Evolutionary conservation across 148 eudicot species (phyloP).

Genomic region (Nepenthes gracilis): DNA sequence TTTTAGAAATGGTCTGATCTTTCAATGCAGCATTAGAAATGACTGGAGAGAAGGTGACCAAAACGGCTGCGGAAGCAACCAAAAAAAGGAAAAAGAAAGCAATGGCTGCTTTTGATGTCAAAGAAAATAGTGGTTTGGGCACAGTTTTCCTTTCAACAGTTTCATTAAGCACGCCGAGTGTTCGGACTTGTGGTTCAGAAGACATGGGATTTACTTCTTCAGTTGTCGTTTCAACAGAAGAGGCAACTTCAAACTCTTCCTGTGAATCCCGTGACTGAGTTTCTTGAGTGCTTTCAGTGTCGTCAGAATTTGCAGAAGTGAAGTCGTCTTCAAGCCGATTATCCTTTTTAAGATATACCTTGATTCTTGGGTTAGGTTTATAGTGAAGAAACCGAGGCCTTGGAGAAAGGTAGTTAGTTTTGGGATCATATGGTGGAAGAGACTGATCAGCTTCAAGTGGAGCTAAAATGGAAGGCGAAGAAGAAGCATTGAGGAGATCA

Average conservation of each 20-base stretch:
- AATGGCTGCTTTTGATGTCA: slow-evolving; percentile 19
- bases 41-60: slow-evolving; percentile 16
- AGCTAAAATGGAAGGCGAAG: slow-evolving; percentile 36
- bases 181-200: slow-evolving; percentile 14
- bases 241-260: slow-evolving; percentile 23
- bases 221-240: slow-evolving; percentile 11
- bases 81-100: slow-evolving; percentile 33
- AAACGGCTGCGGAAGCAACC: slow-evolving; percentile 28
- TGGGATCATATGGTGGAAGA: slow-evolving; percentile 79
- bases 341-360: slow-evolving; percentile 28
- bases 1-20: slow-evolving; percentile 20
- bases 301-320: slow-evolving; percentile 39
- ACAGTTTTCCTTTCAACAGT: slow-evolving; percentile 10
- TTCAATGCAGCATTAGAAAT: slow-evolving; percentile 9
- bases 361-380: slow-evolving; percentile 54
- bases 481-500: slow-evolving; percentile 20
- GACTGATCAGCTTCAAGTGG: slow-evolving; percentile 70
- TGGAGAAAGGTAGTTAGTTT: slow-evolving; percentile 74
- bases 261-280: slow-evolving; percentile 27
- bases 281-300: slow-evolving; percentile 41
- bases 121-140: slow-evolving; percentile 15
- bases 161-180: not conserved
- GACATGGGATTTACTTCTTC: slow-evolving; percentile 11
- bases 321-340: slow-evolving; percentile 41
- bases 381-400: slow-evolving; percentile 88